Base-by-base conservation (phyloP, 2,329 filamentous ascomycete species). In the Rachicladosporium sp. region DNA sequence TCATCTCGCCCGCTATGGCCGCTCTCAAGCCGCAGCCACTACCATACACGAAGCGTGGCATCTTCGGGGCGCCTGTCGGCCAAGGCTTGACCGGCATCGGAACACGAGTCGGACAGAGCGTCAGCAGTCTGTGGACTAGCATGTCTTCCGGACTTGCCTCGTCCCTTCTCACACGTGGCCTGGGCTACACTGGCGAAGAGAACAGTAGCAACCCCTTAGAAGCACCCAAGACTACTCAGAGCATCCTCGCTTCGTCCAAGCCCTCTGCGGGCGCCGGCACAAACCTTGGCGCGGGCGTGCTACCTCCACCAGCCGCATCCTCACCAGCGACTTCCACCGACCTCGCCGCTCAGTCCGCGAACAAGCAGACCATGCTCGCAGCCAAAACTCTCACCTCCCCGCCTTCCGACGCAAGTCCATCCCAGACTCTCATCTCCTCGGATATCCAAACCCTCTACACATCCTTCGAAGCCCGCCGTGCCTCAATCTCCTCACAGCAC, bases 401-500 rank as follows among this genome's bases (percentile, higher is more conserved):
- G 13, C 74, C 77, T 1, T 27, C 23, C 23, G 23, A 27, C 23
- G 23, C 23, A 4, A 27, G 23, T 27, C 23, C 23, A 27, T 27
- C 23, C 23, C 23, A 27, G 7, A 91, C 85, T 1, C 68, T 93
- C 4, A 85, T 94, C 45, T 84, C 93, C 46, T 75, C 81, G n/a
- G 85, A 94, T 47, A 70, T 95, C 4, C 86, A 94, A 63, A 96
- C 89, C 0, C 69, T 96, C 1, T 95, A 81, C 58, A 74, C 84
- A 6, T 80, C 78, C 3, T 94, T 93, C 54, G 80, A 93, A 60
- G 88, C 82, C 59, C 71, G 73, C 31, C 67, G 78, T 21, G 66
- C 70, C 39, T 73, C 67, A 35, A 60, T 71, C 30, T 45, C 46
- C 11, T 69, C 70, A 40, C 45, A 37, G 10, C 56, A 62, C 12